phyloP scores from a whole-genome alignment of 495 filamentous ascomycete species.

The Hypoxylon crocopeplum region DNA sequence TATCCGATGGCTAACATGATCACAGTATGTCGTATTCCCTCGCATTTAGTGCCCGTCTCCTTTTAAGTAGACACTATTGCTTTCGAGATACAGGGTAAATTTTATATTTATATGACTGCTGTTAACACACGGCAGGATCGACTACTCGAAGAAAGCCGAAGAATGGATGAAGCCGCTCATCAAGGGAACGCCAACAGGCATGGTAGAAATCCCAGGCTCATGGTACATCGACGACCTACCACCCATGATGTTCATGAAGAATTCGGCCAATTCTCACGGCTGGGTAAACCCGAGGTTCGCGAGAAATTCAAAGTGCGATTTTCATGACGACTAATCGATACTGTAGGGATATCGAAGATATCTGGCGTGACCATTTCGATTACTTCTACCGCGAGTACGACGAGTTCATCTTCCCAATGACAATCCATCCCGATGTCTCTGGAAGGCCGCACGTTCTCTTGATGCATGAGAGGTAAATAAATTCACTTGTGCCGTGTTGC shows the following conservation, averaged over 20 bases:
- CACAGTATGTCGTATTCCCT: constrained; percentile 1
- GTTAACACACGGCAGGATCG: constrained; percentile 43
- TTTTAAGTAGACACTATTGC: not conserved
- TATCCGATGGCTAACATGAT: constrained; percentile 3
- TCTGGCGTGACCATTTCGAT: constrained; percentile 67
- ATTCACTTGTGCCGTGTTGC: not conserved
- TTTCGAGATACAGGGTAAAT: too few species aligned
- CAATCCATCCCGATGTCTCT: constrained; percentile 66
- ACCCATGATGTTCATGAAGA: constrained; percentile 66
- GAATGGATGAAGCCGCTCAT: constrained; percentile 64
- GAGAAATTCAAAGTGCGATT: not conserved
- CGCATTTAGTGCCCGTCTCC: not conserved
- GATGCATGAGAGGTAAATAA: constrained; percentile 57
- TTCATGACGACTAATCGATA: not conserved
- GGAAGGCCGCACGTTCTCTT: constrained; percentile 64
- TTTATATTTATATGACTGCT: not conserved
- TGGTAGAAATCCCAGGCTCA: constrained; percentile 63
- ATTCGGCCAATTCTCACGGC: constrained; percentile 60
- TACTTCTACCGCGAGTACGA: constrained; percentile 68
- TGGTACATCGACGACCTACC: constrained; percentile 66
- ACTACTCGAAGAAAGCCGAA: constrained; percentile 57
- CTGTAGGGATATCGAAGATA: constrained; percentile 55
- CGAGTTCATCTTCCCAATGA: constrained; percentile 67
- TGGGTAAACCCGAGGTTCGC: constrained; percentile 58
- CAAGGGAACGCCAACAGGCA: constrained; percentile 50